Evolutionary conservation across 768 basidiomycete species (phyloP), one percentile per base, ranked within the genome.

Genomic region (Kwoniella europaea): DNA sequence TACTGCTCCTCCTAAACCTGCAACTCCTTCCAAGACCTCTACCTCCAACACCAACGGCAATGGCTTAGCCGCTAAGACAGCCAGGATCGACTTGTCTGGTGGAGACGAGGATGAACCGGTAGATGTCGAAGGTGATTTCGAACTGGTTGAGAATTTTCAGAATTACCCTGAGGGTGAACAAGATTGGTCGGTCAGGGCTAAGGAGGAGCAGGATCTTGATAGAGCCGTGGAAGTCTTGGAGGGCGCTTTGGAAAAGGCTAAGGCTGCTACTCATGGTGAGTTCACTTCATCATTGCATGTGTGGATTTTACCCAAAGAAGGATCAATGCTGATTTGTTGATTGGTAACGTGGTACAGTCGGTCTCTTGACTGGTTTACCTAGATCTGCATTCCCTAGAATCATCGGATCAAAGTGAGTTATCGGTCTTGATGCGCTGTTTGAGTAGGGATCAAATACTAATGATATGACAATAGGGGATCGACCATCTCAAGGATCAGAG

Each of bases 351-450:
- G 0, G 16, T 55, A 2, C 53, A 78, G 79, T 84, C 52, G 84
- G 84, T 53, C 73, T 83, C 41, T 75, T 84, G 63, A 80, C 79
- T 55, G 84, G 84, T 56, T 73, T 84, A 13, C 84, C 83, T 16
- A 90, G 93, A 72, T 88, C 90, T 44, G 88, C 88, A 43, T 98
- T 98, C 89, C 94, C 95, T 15, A 88, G 93, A 74, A 95, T 98
- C 75, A 93, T 98, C 72, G 95, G 95, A 50, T 85, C 91, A 12
- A 96, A 95, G 85, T 94, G 71, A 78, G 74, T 75, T 29, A 15
- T n/a, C n/a, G n/a, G n/a, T n/a, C n/a, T n/a, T n/a, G n/a, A n/a
- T n/a, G n/a, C n/a, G n/a, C n/a, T n/a, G n/a, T n/a, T n/a, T n/a
- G n/a, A n/a, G n/a, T n/a, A n/a, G n/a, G n/a, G n/a, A n/a, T n/a